Evolutionary conservation across 2,329 filamentous ascomycete genomes (phyloP), one percentile per base, ranked within the genome.

Genomic region (Trichoderma koningii): DNA sequence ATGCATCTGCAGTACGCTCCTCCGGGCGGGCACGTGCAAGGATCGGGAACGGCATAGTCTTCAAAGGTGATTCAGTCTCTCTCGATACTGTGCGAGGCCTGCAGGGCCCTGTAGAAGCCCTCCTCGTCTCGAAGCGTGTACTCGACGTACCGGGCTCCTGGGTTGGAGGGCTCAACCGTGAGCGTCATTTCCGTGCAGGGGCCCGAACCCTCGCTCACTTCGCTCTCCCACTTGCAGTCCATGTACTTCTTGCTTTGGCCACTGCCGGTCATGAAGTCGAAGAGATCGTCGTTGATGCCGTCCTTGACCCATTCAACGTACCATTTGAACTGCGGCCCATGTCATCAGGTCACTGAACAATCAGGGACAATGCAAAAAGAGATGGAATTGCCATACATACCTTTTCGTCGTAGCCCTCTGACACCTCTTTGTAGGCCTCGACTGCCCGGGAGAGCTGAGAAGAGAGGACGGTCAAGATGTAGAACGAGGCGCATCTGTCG

Each of bases 51-150:
- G 28, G 28, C 28, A 30, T 30, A 30, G 28, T 30, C 7, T 30
- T 30, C 28, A 9, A 30, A 30, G 7, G 28, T 30, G 28, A 30
- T 9, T 9, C 28, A 64, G 17, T 15, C n/a, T 34, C 52, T 59
- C n/a, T 64, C 26, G n/a, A 64, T 59, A 30, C 41, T 55, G n/a
- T 55, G 44, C 21, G 48, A 9, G 17, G 34, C 53, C 3, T 9
- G 34, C 42, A 59, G n/a, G 3, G 62, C 53, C 10, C 52, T 23
- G 44, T 52, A 64, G n/a, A 64, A 59, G 9, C 52, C 62, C 4
- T 57, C 42, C n/a, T 64, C 44, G 19, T 64, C 62, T 56, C 50
- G 12, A 28, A 52, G 23, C 50, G 23, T 52, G 28, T 52, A 52
- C 50, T 52, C 23, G 17, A 52, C n/a, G 26, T 7, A 30, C 15